Evolutionary conservation across 345 rosid genomes (phyloP).

Genomic region (Camelina neglecta): DNA sequence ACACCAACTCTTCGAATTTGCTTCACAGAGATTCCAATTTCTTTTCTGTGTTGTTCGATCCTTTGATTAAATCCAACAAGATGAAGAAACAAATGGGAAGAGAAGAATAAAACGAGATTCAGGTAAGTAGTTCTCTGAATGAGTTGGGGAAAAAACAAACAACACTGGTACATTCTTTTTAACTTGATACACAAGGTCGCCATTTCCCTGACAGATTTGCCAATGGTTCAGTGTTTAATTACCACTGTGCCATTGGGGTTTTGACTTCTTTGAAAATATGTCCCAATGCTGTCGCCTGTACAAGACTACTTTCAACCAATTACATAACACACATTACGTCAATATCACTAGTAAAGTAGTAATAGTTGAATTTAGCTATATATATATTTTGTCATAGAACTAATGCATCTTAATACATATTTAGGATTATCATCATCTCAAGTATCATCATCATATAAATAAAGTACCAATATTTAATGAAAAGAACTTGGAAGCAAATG

Average conservation of each 20-base stretch:
- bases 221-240: neutral
- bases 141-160: neutral
- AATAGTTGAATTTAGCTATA: neutral
- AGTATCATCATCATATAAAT: neutral
- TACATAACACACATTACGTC: neutral
- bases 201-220: neutral
- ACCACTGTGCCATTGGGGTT: conserved; percentile 8
- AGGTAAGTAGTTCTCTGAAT: neutral
- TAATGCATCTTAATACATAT: neutral
- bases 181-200: conserved; percentile 3
- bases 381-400: no score
- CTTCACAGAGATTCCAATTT: conserved; percentile 6
- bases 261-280: conserved; percentile 3
- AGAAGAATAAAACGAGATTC: neutral
- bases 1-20: conserved; percentile 9
- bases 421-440: neutral
- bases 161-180: neutral
- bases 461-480: conserved; percentile 1
- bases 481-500: conserved; percentile 10
- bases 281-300: neutral
- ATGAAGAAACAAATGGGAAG: neutral
- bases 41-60: neutral
- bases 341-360: neutral
- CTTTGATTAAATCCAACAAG: neutral
- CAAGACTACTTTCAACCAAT: neutral